A percentile compares a stretch with the other conserved stretches of the same genome.
phyloP scores from a whole-genome alignment of 2,329 filamentous ascomycete genomes.

The Stachybotrys chlorohalonatus region DNA sequence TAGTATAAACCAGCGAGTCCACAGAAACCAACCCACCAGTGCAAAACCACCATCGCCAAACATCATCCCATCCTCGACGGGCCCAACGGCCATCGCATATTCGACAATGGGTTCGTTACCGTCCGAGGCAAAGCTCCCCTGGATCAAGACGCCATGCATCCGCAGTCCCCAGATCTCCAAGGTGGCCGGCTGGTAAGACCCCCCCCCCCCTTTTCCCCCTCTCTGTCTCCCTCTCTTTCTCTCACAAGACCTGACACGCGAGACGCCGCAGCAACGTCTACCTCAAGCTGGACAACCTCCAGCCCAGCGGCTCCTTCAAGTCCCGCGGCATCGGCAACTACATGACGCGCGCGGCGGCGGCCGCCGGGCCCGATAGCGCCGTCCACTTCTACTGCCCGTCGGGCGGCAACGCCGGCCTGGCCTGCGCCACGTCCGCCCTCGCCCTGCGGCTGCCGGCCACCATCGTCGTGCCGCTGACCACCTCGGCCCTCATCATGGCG shows the following conservation, averaged over 20 bases:
- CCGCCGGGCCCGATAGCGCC: conserved; percentile 14
- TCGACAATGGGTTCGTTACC: conserved; percentile 30
- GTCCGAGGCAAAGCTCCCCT: conserved; percentile 40
- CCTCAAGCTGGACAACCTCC: conserved; percentile 77
- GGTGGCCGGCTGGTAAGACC: conserved; percentile 59
- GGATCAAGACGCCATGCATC: conserved; percentile 64
- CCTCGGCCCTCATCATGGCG: conserved; percentile 59
- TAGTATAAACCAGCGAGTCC: too few relatives aligned
- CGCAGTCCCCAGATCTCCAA: conserved; percentile 58
- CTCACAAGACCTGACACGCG: not conserved
- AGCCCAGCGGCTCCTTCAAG: conserved; percentile 82
- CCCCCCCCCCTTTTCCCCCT: not conserved
- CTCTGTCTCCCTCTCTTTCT: not conserved
- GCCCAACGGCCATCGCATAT: too few relatives aligned
- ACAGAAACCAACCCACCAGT: not conserved
- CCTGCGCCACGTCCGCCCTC: conserved; percentile 64
- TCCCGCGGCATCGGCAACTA: conserved; percentile 68
- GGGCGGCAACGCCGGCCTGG: conserved; percentile 78
- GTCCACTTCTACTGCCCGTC: conserved; percentile 72
- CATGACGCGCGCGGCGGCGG: conserved; percentile 37
- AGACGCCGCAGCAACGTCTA: conserved; percentile 54
- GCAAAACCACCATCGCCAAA: not conserved
- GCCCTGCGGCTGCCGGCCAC: conserved; percentile 58
- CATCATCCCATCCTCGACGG: not conserved
- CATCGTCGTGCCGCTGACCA: conserved; percentile 62